These are phyloP conservation scores for Platismatia glauca DNA, from an alignment of 495 filamentous ascomycete genomes.

Conservation along the genomic window DNA sequence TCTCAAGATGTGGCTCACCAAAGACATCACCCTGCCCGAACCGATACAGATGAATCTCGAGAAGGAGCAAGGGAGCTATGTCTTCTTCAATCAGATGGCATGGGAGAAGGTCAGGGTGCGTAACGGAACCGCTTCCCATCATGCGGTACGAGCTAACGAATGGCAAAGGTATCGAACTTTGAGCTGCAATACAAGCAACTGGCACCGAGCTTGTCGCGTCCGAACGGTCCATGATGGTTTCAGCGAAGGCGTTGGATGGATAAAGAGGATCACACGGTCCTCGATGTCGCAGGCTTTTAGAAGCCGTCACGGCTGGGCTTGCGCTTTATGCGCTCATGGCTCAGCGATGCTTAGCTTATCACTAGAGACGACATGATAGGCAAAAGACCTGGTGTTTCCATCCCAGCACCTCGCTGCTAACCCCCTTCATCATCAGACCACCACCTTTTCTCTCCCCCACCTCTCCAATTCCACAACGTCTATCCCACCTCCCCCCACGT, in stretches of 20 bases:
- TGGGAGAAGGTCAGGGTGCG: slow-evolving; percentile 80
- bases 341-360: background rate
- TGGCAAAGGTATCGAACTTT: slow-evolving; percentile 9
- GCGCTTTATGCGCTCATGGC: background rate
- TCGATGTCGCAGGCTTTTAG: background rate
- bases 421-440: background rate
- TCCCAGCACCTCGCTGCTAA: background rate
- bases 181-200: slow-evolving; percentile 16
- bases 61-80: slow-evolving; percentile 77
- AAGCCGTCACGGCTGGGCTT: background rate
- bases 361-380: background rate
- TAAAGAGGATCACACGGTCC: background rate
- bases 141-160: background rate
- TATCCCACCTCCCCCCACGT: background rate
- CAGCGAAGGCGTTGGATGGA: slow-evolving; percentile 15
- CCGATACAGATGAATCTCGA: slow-evolving; percentile 57
- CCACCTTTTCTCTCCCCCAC: background rate
- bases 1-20: slow-evolving; percentile 81
- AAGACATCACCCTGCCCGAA: slow-evolving; percentile 63
- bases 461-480: background rate
- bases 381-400: background rate
- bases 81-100: slow-evolving; percentile 74
- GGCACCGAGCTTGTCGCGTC: slow-evolving; percentile 6
- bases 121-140: slow-evolving; percentile 14
- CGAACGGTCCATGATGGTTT: slow-evolving; percentile 7